These are phyloP conservation scores for Phytophthora tubulina DNA, from an alignment of 352 stramenopile species.

Conservation along the genomic window DNA sequence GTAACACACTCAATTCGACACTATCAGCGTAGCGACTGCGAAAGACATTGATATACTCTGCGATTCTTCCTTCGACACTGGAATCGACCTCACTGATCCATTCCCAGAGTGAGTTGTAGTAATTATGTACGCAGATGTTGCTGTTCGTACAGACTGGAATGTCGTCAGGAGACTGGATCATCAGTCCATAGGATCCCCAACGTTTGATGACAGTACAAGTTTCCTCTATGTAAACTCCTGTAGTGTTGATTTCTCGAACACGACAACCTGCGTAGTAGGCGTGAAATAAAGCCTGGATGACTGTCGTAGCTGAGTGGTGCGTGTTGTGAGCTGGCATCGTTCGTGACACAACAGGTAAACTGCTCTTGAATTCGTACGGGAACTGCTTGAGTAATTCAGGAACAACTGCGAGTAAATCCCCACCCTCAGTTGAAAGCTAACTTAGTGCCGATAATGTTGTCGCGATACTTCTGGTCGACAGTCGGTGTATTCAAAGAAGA, in stretches of 20 bases:
- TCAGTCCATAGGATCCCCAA: constrained; percentile 37
- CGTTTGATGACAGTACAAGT: constrained; percentile 20
- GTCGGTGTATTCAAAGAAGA: constrained; percentile 39
- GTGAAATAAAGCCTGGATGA: constrained; percentile 27
- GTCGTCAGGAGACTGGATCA: constrained; percentile 34
- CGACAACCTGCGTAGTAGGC: constrained; percentile 34
- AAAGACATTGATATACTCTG: constrained; percentile 24
- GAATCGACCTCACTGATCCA: constrained; percentile 24
- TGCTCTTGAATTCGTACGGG: constrained; percentile 31
- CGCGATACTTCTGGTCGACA: constrained; percentile 26
- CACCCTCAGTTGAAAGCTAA: constrained; percentile 16
- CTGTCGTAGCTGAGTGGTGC: constrained; percentile 10
- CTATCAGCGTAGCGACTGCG: constrained; percentile 23
- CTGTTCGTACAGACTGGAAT: constrained; percentile 28
- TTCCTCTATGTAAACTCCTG: constrained; percentile 34
- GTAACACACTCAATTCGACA: constrained; percentile 22
- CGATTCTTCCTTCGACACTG: neutral
- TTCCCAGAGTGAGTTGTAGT: constrained; percentile 45
- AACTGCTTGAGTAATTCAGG: constrained; percentile 28
- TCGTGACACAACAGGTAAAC: constrained; percentile 19
- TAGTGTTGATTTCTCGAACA: constrained; percentile 31
- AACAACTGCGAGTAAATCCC: constrained; percentile 26
- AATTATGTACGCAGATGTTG: constrained; percentile 37
- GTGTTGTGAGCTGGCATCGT: constrained; percentile 24
- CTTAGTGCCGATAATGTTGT: constrained; percentile 18